Percentiles rank a stretch among this genome's conserved stretches.
Conservation (phyloP, 2,329 filamentous ascomycete species). For the Paracoccidioides brasiliensis region DNA sequence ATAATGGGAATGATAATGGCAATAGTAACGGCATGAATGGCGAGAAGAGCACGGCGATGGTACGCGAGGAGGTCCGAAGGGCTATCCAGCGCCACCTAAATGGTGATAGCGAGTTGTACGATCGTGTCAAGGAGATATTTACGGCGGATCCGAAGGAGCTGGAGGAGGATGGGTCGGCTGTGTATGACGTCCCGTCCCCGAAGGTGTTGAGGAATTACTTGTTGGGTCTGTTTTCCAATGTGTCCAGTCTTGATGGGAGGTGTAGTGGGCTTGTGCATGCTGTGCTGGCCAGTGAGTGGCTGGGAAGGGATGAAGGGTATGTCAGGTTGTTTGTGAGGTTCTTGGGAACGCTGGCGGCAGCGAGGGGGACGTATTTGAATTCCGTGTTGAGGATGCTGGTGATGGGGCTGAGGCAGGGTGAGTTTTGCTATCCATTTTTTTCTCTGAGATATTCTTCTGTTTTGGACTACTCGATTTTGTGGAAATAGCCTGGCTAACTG, state of each 20-base stretch:
- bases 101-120: constrained; percentile 44
- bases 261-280: constrained; percentile 47
- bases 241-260: constrained; percentile 41
- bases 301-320: constrained; percentile 48
- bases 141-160: constrained; percentile 32
- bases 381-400: constrained; percentile 69
- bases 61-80: constrained; percentile 48
- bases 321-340: constrained; percentile 44
- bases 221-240: constrained; percentile 43
- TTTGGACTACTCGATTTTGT: neutral
- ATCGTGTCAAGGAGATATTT: constrained; percentile 43
- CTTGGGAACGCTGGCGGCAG: constrained; percentile 56
- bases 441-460: constrained; percentile 17
- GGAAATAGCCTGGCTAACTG: neutral
- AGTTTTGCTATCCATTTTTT: constrained; percentile 35
- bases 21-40: neutral
- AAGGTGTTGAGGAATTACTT: constrained; percentile 45
- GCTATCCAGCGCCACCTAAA: constrained; percentile 41
- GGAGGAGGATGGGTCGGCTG: constrained; percentile 20
- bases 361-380: constrained; percentile 65
- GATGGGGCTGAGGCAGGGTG: constrained; percentile 54
- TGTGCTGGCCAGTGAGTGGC: constrained; percentile 47
- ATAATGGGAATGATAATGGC: neutral
- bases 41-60: constrained; percentile 43
- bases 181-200: constrained; percentile 37